A percentile compares a stretch with the other conserved stretches of the same genome.
phyloP scores from a whole-genome alignment of 1,284 basidiomycete species.

The Takashimella koratensis region DNA sequence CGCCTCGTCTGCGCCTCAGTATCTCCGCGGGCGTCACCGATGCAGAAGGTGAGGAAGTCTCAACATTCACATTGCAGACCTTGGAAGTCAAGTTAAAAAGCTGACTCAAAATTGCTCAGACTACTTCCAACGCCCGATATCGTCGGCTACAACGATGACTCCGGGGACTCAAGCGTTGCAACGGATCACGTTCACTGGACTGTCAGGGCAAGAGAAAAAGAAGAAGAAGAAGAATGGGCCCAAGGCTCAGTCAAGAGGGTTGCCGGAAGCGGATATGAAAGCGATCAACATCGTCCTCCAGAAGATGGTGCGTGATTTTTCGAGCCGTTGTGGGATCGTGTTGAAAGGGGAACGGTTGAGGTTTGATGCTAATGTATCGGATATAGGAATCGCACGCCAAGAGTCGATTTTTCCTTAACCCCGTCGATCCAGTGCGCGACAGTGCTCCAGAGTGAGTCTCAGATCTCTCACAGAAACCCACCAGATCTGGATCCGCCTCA shows the following conservation, averaged over 20 bases:
- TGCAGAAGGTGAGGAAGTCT: slow-evolving; percentile 12
- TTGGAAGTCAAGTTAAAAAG: not conserved
- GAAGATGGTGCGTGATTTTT: slow-evolving; percentile 70
- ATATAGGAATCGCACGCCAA: slow-evolving; percentile 20
- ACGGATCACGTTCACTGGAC: not conserved
- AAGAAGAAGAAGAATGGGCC: slow-evolving; percentile 55
- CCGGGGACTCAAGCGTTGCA: not conserved
- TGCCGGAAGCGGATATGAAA: slow-evolving; percentile 73
- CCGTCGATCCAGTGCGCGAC: slow-evolving; percentile 86
- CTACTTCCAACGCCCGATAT: slow-evolving; percentile 7
- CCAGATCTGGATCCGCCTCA: no score
- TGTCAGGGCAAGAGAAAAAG: slow-evolving; percentile 21
- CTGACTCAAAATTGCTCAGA: slow-evolving; percentile 8
- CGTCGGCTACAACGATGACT: not conserved
- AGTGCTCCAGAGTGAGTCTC: slow-evolving; percentile 69
- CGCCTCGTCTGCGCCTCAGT: slow-evolving; percentile 44
- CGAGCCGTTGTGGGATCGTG: no score
- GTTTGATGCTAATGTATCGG: no score
- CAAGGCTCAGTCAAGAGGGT: slow-evolving; percentile 74
- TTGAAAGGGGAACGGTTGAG: no score
- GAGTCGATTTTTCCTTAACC: slow-evolving; percentile 62
- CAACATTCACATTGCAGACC: no score
- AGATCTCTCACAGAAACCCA: not conserved
- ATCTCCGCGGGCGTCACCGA: slow-evolving; percentile 11
- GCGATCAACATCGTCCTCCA: slow-evolving; percentile 76